Percentiles rank a stretch among this genome's conserved stretches.
Conservation (phyloP, 306 rosid species). For the Vigna nakashimae region DNA sequence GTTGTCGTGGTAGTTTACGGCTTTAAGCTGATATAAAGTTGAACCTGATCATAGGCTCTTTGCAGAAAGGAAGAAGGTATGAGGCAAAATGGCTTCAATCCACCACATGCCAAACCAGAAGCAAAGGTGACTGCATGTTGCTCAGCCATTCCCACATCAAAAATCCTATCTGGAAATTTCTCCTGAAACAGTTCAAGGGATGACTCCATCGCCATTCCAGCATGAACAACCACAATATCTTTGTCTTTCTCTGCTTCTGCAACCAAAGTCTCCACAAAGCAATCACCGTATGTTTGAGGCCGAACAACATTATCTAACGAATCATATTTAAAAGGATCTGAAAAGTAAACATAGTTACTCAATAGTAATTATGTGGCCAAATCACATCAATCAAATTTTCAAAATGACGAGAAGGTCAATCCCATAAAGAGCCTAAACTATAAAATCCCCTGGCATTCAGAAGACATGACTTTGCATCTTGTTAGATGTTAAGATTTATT, state of each 20-base stretch:
- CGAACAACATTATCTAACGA: conserved; percentile 42
- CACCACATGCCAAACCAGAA: conserved; percentile 92
- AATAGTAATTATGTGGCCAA: conserved; percentile 28
- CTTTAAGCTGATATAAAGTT: conserved; percentile 33
- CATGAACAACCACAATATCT: conserved; percentile 86
- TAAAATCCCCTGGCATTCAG: conserved; percentile 26
- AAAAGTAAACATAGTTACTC: conserved; percentile 37
- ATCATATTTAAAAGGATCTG: conserved; percentile 60
- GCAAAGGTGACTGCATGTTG: conserved; percentile 98
- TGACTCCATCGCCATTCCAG: conserved; percentile 77
- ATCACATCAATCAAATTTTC: conserved; percentile 22
- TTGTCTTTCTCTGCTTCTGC: conserved; percentile 81
- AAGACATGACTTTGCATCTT: conserved; percentile 9
- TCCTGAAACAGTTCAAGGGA: conserved; percentile 73
- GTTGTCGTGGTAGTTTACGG: conserved; percentile 3
- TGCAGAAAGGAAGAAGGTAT: conserved; percentile 88
- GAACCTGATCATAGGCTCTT: conserved; percentile 94
- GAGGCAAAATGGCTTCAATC: conserved; percentile 92
- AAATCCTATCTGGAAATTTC: conserved; percentile 78
- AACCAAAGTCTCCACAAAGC: conserved; percentile 80
- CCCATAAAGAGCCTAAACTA: conserved; percentile 15
- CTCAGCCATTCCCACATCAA: conserved; percentile 94
- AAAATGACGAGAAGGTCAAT: conserved; percentile 25
- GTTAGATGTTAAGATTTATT: too few relatives aligned
- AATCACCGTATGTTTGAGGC: conserved; percentile 72